phyloP scores from a whole-genome alignment of 2,329 filamentous ascomycete genomes.

The Clarireedia paspali region DNA sequence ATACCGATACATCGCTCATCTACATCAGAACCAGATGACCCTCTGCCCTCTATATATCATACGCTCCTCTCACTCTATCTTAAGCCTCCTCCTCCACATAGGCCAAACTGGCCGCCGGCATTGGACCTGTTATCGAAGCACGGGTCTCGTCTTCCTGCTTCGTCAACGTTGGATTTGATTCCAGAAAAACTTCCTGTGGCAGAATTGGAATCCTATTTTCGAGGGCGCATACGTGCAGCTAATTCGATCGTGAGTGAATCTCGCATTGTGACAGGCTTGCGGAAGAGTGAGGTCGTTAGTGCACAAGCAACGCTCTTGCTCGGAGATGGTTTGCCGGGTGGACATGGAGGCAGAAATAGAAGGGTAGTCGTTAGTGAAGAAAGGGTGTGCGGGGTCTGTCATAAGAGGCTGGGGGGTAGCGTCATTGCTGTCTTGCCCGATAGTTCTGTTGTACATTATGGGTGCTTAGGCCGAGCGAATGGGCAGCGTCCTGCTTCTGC shows the following conservation, averaged over 20 bases:
- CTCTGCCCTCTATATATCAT: conserved; percentile 77
- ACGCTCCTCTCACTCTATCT: conserved; percentile 86
- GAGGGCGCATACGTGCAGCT: conserved; percentile 77
- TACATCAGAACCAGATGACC: conserved; percentile 40
- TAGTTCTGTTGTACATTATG: conserved; percentile 74
- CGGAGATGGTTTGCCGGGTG: conserved; percentile 53
- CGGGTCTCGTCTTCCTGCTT: conserved; percentile 81
- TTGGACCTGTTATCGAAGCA: conserved; percentile 85
- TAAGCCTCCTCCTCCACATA: conserved; percentile 64
- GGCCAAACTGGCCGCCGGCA: conserved; percentile 68
- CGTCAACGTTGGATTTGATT: conserved; percentile 78
- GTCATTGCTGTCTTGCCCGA: conserved; percentile 87
- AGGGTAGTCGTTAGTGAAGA: conserved; percentile 83
- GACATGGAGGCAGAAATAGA: conserved; percentile 49
- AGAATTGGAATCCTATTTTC: conserved; percentile 84
- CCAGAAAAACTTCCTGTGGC: conserved; percentile 70
- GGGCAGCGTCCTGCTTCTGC: conserved; percentile 18
- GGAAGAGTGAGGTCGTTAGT: conserved; percentile 71
- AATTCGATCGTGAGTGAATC: conserved; percentile 77
- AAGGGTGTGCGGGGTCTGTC: conserved; percentile 81
- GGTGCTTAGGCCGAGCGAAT: conserved; percentile 57
- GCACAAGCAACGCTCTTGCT: conserved; percentile 67
- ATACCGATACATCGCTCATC: conserved; percentile 32
- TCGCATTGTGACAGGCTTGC: conserved; percentile 66
- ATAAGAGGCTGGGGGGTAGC: conserved; percentile 85